These are phyloP conservation scores for Aspergillus sp. DNA, from an alignment of 2,329 filamentous ascomycete genomes.

Conservation along the genomic window DNA sequence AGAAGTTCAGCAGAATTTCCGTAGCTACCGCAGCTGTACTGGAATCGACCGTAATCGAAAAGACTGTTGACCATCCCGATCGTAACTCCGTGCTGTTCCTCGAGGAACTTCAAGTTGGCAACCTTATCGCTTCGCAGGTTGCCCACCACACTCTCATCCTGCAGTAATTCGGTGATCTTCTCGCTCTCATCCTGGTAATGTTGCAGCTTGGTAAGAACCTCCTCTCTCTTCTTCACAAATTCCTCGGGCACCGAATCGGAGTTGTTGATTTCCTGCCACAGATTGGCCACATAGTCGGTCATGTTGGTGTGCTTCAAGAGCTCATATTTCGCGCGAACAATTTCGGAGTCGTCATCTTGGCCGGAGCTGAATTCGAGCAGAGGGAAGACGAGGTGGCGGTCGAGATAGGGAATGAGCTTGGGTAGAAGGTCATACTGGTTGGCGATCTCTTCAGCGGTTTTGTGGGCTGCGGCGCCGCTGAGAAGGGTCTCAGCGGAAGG, in stretches of 20 bases:
- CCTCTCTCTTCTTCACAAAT: conserved; percentile 84
- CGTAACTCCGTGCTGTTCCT: conserved; percentile 94
- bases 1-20: conserved; percentile 84
- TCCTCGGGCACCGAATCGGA: conserved; percentile 76
- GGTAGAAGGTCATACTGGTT: conserved; percentile 79
- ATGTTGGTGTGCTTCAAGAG: conserved; percentile 97
- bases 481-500: conserved; percentile 51
- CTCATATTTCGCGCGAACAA: conserved; percentile 85
- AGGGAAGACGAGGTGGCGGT: conserved; percentile 94
- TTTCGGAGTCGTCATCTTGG: conserved; percentile 74
- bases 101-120: conserved; percentile 96
- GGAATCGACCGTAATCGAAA: conserved; percentile 94
- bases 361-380: conserved; percentile 87
- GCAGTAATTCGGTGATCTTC: conserved; percentile 84
- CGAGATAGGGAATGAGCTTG: conserved; percentile 86
- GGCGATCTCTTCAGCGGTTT: conserved; percentile 55
- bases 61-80: conserved; percentile 94
- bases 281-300: conserved; percentile 92
- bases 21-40: conserved; percentile 97
- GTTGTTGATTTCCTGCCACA: conserved; percentile 86
- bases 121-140: conserved; percentile 95
- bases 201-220: conserved; percentile 79
- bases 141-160: conserved; percentile 83
- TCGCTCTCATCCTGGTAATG: conserved; percentile 82
- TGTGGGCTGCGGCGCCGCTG: conserved; percentile 49